phyloP scores from a whole-genome alignment of 2,329 filamentous ascomycete species.

The Colletotrichum sansevieriae region DNA sequence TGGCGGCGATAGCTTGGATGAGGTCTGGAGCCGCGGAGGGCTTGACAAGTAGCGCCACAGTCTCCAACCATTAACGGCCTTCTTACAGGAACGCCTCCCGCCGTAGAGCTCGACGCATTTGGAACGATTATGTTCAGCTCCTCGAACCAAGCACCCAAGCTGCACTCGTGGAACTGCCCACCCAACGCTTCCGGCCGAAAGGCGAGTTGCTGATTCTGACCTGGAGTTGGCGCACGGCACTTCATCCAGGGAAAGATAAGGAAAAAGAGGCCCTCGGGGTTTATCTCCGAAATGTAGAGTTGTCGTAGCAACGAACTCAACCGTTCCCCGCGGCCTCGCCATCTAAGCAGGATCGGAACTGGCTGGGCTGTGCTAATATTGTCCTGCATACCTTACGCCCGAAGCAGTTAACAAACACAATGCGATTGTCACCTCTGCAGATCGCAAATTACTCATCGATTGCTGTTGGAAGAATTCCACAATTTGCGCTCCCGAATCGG shows the following conservation, averaged over 20 bases:
- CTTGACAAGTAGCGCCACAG: not conserved
- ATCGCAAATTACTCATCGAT: conserved; percentile 5
- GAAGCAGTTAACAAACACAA: conserved; percentile 11
- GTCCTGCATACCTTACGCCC: not conserved
- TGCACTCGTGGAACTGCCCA: not conserved
- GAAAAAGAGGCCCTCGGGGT: not conserved
- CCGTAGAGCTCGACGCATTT: conserved; percentile 2
- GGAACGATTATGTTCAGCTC: conserved; percentile 30
- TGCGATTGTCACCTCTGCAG: conserved; percentile 22
- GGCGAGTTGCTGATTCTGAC: not conserved
- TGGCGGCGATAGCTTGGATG: conserved; percentile 8
- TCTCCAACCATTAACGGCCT: conserved; percentile 29
- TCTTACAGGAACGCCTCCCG: conserved; percentile 14
- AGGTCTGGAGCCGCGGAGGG: not conserved
- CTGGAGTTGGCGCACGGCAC: not conserved
- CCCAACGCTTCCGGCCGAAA: conserved; percentile 27
- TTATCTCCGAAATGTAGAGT: not conserved
- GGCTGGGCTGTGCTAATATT: not conserved
- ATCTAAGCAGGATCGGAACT: not conserved
- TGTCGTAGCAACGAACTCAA: conserved; percentile 27
- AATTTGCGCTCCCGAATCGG: conserved; percentile 10
- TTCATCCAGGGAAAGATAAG: not conserved
- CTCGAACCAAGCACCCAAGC: not conserved
- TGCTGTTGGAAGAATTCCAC: not conserved
- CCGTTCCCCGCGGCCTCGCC: conserved; percentile 19